A percentile compares a stretch with the other conserved stretches of the same genome.
Evolutionary conservation across 805 yeast species (phyloP).

Genomic region (Metschnikowia borealis): DNA sequence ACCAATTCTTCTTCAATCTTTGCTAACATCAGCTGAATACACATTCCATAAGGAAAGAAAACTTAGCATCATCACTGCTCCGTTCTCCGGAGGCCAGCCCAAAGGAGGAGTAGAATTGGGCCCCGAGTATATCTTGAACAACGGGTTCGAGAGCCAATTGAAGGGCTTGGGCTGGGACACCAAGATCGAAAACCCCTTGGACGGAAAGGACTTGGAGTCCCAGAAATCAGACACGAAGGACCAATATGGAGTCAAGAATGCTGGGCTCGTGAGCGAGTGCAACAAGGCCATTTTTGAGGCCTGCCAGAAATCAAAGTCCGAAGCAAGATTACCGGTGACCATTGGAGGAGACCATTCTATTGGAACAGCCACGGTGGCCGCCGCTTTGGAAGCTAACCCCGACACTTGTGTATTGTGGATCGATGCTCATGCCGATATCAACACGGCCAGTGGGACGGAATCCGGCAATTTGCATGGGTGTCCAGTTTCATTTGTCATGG

Average conservation of each 20-base stretch:
- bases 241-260: slow-evolving; percentile 60
- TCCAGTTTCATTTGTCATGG: slow-evolving; percentile 88
- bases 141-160: slow-evolving; percentile 65
- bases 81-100: slow-evolving; percentile 95
- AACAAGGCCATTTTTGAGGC: slow-evolving; percentile 59
- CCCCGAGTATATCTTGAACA: slow-evolving; percentile 72
- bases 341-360: slow-evolving; percentile 97
- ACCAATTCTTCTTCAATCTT: neutral
- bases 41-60: slow-evolving; percentile 52
- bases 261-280: slow-evolving; percentile 73
- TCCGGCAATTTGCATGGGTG: slow-evolving; percentile 96
- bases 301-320: slow-evolving; percentile 47
- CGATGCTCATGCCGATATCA: slow-evolving; percentile 97
- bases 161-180: slow-evolving; percentile 71
- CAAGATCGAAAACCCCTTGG: slow-evolving; percentile 50
- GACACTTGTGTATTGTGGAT: slow-evolving; percentile 92
- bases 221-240: slow-evolving; percentile 43
- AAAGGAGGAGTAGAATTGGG: slow-evolving; percentile 92
- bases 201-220: slow-evolving; percentile 41
- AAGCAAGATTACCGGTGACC: slow-evolving; percentile 64
- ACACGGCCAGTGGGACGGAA: slow-evolving; percentile 76
- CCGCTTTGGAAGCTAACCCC: slow-evolving; percentile 72
- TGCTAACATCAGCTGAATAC: slow-evolving; percentile 35
- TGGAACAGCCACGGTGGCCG: slow-evolving; percentile 89
- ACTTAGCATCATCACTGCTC: slow-evolving; percentile 77